Evolutionary conservation across 805 yeast genomes (phyloP).

Genomic region (Lipomyces sp.): DNA sequence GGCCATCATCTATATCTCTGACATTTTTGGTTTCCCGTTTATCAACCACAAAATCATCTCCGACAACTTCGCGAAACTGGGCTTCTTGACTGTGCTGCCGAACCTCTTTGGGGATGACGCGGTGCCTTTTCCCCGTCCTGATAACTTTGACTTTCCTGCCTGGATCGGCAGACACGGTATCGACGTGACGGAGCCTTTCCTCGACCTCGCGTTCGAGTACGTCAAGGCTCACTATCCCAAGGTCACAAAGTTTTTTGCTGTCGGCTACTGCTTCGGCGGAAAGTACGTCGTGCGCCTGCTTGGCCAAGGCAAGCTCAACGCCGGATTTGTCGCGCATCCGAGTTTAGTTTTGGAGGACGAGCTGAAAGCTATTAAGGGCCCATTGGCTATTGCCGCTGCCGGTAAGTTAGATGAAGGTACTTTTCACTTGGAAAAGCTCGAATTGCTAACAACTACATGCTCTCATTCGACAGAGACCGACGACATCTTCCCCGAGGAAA

Average conservation of each 20-base stretch:
- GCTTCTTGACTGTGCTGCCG: constrained; percentile 59
- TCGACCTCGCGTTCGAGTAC: constrained; percentile 45
- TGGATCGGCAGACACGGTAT: constrained; percentile 52
- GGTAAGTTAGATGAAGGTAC: constrained; percentile 45
- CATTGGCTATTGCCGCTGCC: constrained; percentile 70
- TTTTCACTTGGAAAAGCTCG: not conserved
- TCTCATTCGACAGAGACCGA: constrained; percentile 46
- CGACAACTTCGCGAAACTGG: constrained; percentile 46
- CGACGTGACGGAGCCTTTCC: constrained; percentile 46
- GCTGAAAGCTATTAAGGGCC: constrained; percentile 56
- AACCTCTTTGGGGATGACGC: constrained; percentile 56
- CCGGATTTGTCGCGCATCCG: constrained; percentile 76
- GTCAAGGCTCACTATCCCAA: constrained; percentile 43
- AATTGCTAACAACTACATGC: not conserved
- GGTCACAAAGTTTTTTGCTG: constrained; percentile 44
- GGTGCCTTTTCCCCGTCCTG: constrained; percentile 35
- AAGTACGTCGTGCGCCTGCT: constrained; percentile 54
- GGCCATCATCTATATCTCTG: constrained; percentile 58
- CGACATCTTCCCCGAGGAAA: constrained; percentile 55
- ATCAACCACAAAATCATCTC: constrained; percentile 48
- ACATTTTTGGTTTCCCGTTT: constrained; percentile 57
- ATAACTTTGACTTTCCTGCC: constrained; percentile 14
- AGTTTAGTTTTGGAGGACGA: constrained; percentile 65
- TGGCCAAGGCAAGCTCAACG: constrained; percentile 36
- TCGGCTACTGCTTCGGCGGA: constrained; percentile 80